These are phyloP conservation scores for Fragaria iinumae DNA, from an alignment of 306 rosid species.

Conservation along the genomic window DNA sequence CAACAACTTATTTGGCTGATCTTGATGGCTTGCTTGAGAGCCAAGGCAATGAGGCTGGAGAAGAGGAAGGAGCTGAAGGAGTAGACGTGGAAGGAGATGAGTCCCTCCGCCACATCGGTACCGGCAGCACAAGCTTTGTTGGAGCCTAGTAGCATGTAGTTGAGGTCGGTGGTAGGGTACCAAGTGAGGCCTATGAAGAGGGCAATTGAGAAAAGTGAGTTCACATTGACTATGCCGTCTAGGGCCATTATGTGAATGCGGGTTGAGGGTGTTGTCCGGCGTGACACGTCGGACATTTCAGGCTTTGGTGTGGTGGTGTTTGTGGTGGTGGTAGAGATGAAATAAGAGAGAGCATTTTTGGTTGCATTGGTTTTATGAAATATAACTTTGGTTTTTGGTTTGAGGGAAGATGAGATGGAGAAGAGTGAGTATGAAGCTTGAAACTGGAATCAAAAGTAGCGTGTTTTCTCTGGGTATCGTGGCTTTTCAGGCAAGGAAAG, in stretches of 20 bases:
- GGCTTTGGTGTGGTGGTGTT: neutral
- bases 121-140: conserved; percentile 44
- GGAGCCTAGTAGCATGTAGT: conserved; percentile 35
- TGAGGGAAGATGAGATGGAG: conserved; percentile 18
- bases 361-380: neutral
- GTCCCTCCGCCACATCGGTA: conserved; percentile 39
- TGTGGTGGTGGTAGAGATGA: neutral
- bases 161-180: conserved; percentile 46
- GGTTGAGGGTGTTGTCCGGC: conserved; percentile 44
- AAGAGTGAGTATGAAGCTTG: conserved; percentile 32
- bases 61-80: conserved; percentile 94
- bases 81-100: conserved; percentile 65
- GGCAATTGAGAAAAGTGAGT: conserved; percentile 82
- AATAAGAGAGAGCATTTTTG: neutral
- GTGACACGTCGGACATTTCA: conserved; percentile 46
- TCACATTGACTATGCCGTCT: conserved; percentile 78
- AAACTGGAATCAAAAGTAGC: conserved; percentile 17
- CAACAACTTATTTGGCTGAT: conserved; percentile 7
- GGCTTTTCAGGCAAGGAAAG: conserved; percentile 22
- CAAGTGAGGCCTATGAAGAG: conserved; percentile 76
- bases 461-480: conserved; percentile 18
- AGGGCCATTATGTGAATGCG: conserved; percentile 78
- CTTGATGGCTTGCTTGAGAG: conserved; percentile 71
- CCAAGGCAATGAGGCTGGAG: conserved; percentile 81
- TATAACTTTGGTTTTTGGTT: neutral